Evolutionary conservation across 1,284 basidiomycete species (phyloP).

Genomic region (Violaceomyces palustris): DNA sequence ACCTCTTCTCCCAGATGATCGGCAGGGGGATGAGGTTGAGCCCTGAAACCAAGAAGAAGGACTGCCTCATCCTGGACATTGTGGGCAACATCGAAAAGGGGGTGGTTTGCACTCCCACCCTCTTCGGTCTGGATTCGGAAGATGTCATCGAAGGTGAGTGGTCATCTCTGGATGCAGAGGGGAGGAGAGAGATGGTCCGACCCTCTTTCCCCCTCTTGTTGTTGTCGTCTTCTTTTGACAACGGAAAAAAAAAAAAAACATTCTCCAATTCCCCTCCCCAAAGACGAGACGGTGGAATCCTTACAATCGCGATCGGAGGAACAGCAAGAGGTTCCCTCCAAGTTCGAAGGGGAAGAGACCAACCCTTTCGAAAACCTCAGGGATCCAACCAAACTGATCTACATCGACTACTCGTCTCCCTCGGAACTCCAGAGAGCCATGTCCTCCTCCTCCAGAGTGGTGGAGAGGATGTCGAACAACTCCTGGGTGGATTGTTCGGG

Average conservation of each 20-base stretch:
- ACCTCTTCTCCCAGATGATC: conserved; percentile 92
- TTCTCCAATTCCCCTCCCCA: conserved; percentile 1
- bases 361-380: conserved; percentile 7
- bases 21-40: conserved; percentile 86
- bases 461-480: conserved; percentile 58
- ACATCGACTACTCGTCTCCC: conserved; percentile 75
- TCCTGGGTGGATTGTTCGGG: conserved; percentile 80
- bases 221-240: background rate
- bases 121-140: conserved; percentile 78
- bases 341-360: conserved; percentile 3
- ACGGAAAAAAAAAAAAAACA: background rate
- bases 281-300: conserved; percentile 18
- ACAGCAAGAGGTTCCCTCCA: too few species aligned
- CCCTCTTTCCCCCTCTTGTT: background rate
- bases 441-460: conserved; percentile 57
- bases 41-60: conserved; percentile 70
- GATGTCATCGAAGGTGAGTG: conserved; percentile 65
- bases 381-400: conserved; percentile 61
- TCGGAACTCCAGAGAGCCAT: conserved; percentile 58
- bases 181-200: background rate
- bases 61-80: conserved; percentile 87
- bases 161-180: background rate
- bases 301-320: conserved; percentile 13
- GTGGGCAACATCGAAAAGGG: conserved; percentile 74
- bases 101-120: conserved; percentile 72